Evolutionary conservation across 768 basidiomycete species (phyloP).

Genomic region (Russula vinacea): DNA sequence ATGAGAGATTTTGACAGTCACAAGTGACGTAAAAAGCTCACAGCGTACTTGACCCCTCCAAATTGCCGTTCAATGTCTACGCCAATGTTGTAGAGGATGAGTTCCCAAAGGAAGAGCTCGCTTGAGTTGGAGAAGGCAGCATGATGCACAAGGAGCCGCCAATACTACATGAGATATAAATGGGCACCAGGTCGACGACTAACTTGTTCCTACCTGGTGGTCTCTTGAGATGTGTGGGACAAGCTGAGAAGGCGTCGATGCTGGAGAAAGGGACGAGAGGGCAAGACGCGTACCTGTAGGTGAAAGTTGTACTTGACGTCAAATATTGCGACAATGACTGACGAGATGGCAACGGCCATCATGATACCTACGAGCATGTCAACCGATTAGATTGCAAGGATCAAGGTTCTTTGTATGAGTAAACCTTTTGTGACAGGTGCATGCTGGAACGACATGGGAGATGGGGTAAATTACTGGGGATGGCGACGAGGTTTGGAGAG

Average conservation of each 20-base stretch:
- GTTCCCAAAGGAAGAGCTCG: slow-evolving; percentile 73
- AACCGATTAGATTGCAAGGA: slow-evolving; percentile 8
- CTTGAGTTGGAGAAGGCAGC: slow-evolving; percentile 80
- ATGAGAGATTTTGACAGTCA: slow-evolving; percentile 21
- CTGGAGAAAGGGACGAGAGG: slow-evolving; percentile 10
- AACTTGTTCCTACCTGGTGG: slow-evolving; percentile 62
- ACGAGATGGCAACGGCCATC: slow-evolving; percentile 63
- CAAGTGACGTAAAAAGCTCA: slow-evolving; percentile 39
- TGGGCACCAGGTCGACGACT: not conserved
- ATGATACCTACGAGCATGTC: slow-evolving; percentile 59
- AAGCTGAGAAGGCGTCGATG: slow-evolving; percentile 45
- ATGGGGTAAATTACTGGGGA: not conserved
- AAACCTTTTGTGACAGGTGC: slow-evolving; percentile 80
- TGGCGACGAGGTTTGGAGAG: not conserved
- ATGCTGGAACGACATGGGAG: slow-evolving; percentile 73
- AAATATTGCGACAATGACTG: slow-evolving; percentile 73
- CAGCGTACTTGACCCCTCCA: slow-evolving; percentile 84
- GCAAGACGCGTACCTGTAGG: slow-evolving; percentile 55
- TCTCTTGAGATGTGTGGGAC: slow-evolving; percentile 87
- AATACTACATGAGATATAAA: slow-evolving; percentile 57
- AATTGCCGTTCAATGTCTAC: slow-evolving; percentile 79
- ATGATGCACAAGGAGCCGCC: slow-evolving; percentile 74
- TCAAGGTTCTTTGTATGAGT: not conserved
- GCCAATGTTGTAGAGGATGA: slow-evolving; percentile 69
- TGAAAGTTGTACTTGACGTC: slow-evolving; percentile 89